Conservation (phyloP, 2,329 filamentous ascomycete species). For the Neonectria hederae region DNA sequence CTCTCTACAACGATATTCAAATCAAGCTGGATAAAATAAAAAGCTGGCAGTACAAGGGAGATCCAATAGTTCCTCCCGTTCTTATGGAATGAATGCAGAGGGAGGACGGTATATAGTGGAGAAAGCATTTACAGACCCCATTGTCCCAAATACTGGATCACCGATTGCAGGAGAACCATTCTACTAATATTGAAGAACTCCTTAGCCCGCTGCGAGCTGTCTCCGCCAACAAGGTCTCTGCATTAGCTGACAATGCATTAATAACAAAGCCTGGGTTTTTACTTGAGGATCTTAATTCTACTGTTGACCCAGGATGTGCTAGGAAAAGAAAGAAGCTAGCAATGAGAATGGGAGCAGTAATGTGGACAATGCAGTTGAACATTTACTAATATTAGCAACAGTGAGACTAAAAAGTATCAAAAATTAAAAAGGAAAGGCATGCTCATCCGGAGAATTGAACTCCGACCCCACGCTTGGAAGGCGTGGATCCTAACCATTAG, state of each 20-base stretch:
- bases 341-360: neutral
- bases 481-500: constrained; percentile 18
- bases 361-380: neutral
- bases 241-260: neutral
- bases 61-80: too few relatives aligned
- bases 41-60: too few relatives aligned
- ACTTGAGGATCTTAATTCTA: neutral
- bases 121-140: too few relatives aligned
- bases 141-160: too few relatives aligned
- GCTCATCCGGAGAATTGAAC: constrained; percentile 14
- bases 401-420: neutral
- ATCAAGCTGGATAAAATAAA: too few relatives aligned
- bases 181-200: too few relatives aligned
- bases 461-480: constrained; percentile 17
- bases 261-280: neutral
- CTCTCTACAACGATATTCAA: too few relatives aligned
- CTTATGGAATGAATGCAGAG: too few relatives aligned
- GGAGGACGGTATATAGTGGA: too few relatives aligned
- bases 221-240: too few relatives aligned
- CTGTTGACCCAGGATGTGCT: neutral
- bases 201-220: too few relatives aligned
- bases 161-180: too few relatives aligned
- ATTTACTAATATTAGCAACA: neutral
- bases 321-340: neutral
- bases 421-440: neutral